Evolutionary conservation across 305 asterid species (phyloP).

Genomic region (Plantago lanceolata): DNA sequence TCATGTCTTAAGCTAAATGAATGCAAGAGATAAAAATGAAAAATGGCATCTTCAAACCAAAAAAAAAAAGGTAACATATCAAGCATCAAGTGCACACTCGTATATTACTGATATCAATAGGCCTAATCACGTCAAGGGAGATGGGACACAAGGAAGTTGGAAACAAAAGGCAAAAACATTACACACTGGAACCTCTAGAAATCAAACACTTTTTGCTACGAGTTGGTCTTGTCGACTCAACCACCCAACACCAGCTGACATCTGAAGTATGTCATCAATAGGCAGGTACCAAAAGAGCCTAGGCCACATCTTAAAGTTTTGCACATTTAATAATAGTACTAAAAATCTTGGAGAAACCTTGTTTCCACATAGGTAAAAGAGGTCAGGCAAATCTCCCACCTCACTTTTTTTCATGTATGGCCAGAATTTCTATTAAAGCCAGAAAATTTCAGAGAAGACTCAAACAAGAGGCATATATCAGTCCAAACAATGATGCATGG

Average conservation of each 20-base stretch:
- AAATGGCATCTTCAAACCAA: too few species aligned
- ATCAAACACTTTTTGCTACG: background rate
- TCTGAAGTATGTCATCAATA: too few species aligned
- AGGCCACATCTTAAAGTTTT: too few species aligned
- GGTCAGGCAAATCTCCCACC: background rate
- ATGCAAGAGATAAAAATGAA: too few species aligned
- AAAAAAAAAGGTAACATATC: too few species aligned
- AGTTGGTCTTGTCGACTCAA: background rate
- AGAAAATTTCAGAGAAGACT: background rate
- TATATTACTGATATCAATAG: background rate
- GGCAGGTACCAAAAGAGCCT: too few species aligned
- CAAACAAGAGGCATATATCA: background rate
- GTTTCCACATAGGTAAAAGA: background rate
- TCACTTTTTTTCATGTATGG: background rate
- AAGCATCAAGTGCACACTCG: background rate
- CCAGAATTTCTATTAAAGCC: background rate
- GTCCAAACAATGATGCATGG: background rate
- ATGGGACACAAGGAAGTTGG: too few species aligned
- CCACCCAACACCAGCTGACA: background rate
- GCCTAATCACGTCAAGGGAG: background rate
- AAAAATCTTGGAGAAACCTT: background rate
- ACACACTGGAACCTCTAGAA: background rate
- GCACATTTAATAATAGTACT: too few species aligned
- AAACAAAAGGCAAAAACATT: too few species aligned
- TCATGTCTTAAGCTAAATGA: too few species aligned